Evolutionary conservation across 257 asterid species (phyloP), one percentile per base, ranked within the genome.

Genomic region (Salvia splendens): DNA sequence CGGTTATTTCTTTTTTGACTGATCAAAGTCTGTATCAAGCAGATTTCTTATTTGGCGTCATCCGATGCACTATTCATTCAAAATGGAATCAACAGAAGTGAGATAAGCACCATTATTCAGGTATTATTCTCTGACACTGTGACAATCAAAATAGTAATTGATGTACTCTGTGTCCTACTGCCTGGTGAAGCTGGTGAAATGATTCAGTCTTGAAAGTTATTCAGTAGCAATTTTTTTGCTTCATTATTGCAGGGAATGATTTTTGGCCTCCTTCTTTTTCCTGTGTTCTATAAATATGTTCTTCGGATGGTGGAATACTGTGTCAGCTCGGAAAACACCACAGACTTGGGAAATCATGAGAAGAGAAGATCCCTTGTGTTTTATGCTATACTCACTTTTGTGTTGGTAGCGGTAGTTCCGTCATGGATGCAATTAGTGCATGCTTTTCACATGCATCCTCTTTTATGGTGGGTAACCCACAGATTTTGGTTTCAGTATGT

Each of bases 391-490:
- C 87, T 88, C 49, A 57, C 74, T 36, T 42, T 78, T 64, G 56
- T 82, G 73, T 70, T 88, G 83, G 62, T 81, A 50, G 58, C 78
- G 83, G 82, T 73, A 67, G 80, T 85, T 60, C 97, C 99, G 4
- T 87, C 88, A 59, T 94, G 99, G 99, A 85, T 94, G 91, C 96
- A 83, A 74, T 81, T 84, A 67, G 93, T 91, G 75, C 92, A 87
- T 63, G 76, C 79, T 62, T 91, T 91, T 76, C 80, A 74, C 24
- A 49, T 75, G 71, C 95, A 94, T 71, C 99, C 99, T 12, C 75
- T 83, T 35, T 60, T 85, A 72, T 93, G 97, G 97, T 93, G 36
- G 36, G 56, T 72, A 61, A 50, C 61, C 57, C 6, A 28, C 73
- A 43, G 8, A 24, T 38, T 64, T 11, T 12, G 8, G 48, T 32